phyloP scores from a whole-genome alignment of 129 eudicot genomes.

The Flaveria trinervia region DNA sequence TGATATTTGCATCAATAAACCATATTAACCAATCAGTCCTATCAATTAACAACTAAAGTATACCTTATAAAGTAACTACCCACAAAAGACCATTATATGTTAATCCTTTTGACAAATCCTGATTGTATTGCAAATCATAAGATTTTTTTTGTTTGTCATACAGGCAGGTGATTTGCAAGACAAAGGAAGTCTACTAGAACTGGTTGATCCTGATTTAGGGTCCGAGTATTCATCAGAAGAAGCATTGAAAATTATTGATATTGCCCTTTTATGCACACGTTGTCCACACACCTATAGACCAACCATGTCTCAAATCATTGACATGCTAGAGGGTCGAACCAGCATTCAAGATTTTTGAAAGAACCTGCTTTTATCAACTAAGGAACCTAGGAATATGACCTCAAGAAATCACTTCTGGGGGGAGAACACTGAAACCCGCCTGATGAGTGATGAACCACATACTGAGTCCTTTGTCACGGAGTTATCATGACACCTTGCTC shows the following conservation, averaged over 20 bases:
- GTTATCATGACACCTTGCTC: neutral
- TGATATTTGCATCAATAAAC: neutral
- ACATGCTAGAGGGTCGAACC: conserved; percentile 79
- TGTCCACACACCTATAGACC: conserved; percentile 79
- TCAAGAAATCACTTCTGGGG: conserved; percentile 73
- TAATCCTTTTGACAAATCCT: no score
- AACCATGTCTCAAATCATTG: conserved; percentile 71
- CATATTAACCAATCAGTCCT: neutral
- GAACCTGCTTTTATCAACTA: conserved; percentile 55
- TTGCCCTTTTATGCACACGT: conserved; percentile 71
- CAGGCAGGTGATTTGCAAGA: conserved; percentile 74
- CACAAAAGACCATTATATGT: no score
- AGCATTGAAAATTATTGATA: conserved; percentile 58
- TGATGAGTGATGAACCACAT: conserved; percentile 32
- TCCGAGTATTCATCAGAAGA: conserved; percentile 62
- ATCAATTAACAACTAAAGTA: no score
- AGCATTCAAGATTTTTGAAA: conserved; percentile 56
- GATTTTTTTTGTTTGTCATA: neutral
- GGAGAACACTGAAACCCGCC: conserved; percentile 43
- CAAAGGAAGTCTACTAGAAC: conserved; percentile 55
- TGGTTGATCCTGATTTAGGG: conserved; percentile 84
- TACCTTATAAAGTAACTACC: no score
- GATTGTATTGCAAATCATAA: no score
- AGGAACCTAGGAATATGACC: conserved; percentile 40
- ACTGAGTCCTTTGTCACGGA: conserved; percentile 41